Base-by-base conservation (phyloP, 2,329 filamentous ascomycete genomes). In the Paecilomyces variotii region DNA sequence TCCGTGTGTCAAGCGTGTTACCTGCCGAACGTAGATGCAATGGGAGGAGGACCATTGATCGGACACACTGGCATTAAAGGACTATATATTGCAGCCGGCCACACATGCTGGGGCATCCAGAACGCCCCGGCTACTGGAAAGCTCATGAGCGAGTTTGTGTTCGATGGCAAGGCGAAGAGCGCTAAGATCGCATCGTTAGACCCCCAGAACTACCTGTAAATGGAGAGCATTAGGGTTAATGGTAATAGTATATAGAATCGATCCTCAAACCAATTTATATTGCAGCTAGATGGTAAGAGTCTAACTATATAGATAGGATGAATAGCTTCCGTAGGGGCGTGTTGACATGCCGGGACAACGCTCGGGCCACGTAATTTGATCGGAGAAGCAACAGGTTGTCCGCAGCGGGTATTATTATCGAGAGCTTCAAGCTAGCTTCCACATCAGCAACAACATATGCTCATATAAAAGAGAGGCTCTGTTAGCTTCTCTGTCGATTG, bases 51-150 rank as follows among this genome's bases (percentile, higher is more conserved):
- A 0, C 93, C 94, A 4, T 74, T 97, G 55, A 82, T 97, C 26
- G 94, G 94, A 0, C 78, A 81, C 56, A 92, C 91, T 6, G 82
- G 83, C 1, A 84, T 87, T 0, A 83, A 85, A 5, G 91, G 92
- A 0, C 68, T 97, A 51, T 87, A 88, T 72, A 79, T 97, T 60
- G 94, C 94, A 0, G 83, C 90, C 0, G 94, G 94, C 0, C 94
- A 99, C 78, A 96, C 91, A 1, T 97, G 93, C 76, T 99, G 94
- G 94, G 94, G 94, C 0, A 96, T 99, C 25, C 93, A 97, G 77
- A 97, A 99, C 76, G 91, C 87, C 0, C 92, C 93, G 0, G 94
- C 83, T 1, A 97, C 93, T 6, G 90, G 90, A 3, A 90, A 87
- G 74, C 72, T 93, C 45, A 87, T 94, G 78, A 87, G 88, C 39